Evolutionary conservation across 768 basidiomycete genomes (phyloP), one percentile per base, ranked within the genome.

Genomic region (Boletus insuetus): DNA sequence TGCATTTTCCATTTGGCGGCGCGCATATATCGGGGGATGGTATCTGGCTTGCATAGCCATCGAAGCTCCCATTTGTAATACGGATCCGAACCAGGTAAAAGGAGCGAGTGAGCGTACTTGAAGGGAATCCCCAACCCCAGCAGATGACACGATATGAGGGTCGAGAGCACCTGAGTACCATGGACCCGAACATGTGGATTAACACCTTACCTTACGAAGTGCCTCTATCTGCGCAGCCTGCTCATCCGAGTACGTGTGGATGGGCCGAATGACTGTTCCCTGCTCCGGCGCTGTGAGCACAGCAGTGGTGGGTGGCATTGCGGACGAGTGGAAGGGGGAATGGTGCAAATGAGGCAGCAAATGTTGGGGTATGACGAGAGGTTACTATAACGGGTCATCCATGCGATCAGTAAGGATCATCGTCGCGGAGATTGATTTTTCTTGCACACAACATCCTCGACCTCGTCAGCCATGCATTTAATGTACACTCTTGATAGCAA

Each of bases 401-500:
- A 10, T 6, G 20, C 1, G 35, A 41, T 37, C 29, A 14, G 8
- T 13, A 34, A 26, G 13, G 38, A 31, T 31, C 14, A 3, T 22
- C 35, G 6, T 55, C 58, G 58, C 64, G 64, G 64, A 58, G 64
- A 62, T 58, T 55, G 10, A 54, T 42, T 49, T 34, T 2, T 17
- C 37, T 31, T 8, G 26, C 26, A 26, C 26, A 26, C 26, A 8
- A 29, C 11, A 35, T 35, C 34, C 35, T 39, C n/a, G 46, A 4
- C 11, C 24, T 52, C 47, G 38, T 53, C 69, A 69, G 78, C 59
- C 67, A 98, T 98, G 96, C 95, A 98, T 85, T 79, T 98, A 66
- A 98, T 98, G 96, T 98, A 96, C 75, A 89, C 88, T 16, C 60
- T 89, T 43, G 89, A 93, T 64, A 82, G 81, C 54, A 71, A 72